phyloP scores from a whole-genome alignment of 352 stramenopile genomes.

The Phytophthora megakarya region DNA sequence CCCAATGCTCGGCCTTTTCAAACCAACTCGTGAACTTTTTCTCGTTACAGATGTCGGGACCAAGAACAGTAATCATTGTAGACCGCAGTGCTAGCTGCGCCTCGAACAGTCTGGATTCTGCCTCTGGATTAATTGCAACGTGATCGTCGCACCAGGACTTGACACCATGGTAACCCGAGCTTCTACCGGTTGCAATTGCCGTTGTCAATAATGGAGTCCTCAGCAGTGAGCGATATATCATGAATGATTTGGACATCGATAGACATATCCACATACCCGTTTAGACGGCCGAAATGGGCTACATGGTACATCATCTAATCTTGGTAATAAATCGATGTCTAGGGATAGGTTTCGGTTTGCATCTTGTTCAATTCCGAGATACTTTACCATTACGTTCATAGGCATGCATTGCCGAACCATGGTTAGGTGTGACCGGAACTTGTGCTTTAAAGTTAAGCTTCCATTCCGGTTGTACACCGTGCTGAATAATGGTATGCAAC shows the following conservation, averaged over 20 bases:
- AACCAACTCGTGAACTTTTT: neutral
- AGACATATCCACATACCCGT: constrained; percentile 11
- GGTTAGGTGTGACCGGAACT: too few relatives aligned
- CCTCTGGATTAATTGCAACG: constrained; percentile 19
- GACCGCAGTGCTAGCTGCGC: neutral
- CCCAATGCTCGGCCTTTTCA: neutral
- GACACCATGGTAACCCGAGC: neutral
- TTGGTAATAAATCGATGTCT: constrained; percentile 6
- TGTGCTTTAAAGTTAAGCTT: too few relatives aligned
- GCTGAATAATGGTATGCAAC: too few relatives aligned
- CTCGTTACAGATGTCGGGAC: neutral
- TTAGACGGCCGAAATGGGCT: constrained; percentile 22
- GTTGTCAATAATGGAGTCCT: constrained; percentile 18
- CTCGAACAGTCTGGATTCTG: constrained; percentile 3
- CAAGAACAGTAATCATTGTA: neutral
- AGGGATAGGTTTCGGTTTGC: constrained; percentile 13
- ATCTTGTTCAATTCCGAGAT: constrained; percentile 15
- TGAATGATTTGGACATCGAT: constrained; percentile 21
- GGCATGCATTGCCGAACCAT: too few relatives aligned
- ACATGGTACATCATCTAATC: constrained; percentile 3
- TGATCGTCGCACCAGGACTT: constrained; percentile 29
- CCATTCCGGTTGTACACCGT: too few relatives aligned
- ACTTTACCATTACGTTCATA: constrained; percentile 22
- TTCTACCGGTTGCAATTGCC: neutral
- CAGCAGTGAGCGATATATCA: constrained; percentile 10